These are phyloP conservation scores for Exophiala sp. DNA, from an alignment of 2,329 filamentous ascomycete genomes.

Conservation along the genomic window DNA sequence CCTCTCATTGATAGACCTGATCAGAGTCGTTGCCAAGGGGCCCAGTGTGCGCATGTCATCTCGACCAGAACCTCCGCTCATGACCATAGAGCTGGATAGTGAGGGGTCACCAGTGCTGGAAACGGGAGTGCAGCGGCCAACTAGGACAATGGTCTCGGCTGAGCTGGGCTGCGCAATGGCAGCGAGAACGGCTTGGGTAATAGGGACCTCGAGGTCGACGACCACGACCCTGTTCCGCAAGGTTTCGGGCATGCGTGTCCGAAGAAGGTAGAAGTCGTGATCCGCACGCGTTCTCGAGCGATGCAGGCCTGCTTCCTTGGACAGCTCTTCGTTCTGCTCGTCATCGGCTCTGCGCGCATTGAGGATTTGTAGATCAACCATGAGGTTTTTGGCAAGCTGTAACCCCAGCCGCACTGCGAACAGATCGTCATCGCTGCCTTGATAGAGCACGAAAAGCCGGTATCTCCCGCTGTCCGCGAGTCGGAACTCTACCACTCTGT, in stretches of 20 bases:
- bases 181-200: slow-evolving; percentile 34
- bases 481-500: slow-evolving; percentile 21
- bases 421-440: slow-evolving; percentile 76
- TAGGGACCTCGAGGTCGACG: slow-evolving; percentile 8
- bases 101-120: not conserved
- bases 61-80: slow-evolving; percentile 1
- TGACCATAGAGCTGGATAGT: slow-evolving; percentile 1
- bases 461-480: slow-evolving; percentile 47
- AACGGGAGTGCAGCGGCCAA: slow-evolving; percentile 10
- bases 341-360: not conserved
- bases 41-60: slow-evolving; percentile 33
- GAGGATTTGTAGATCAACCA: slow-evolving; percentile 45
- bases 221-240: slow-evolving; percentile 9
- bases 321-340: slow-evolving; percentile 2
- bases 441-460: slow-evolving; percentile 74
- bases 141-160: slow-evolving; percentile 14
- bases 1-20: slow-evolving; percentile 48
- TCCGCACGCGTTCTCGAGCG: not conserved
- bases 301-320: slow-evolving; percentile 2
- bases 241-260: slow-evolving; percentile 1
- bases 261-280: slow-evolving; percentile 17
- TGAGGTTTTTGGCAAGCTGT: slow-evolving; percentile 72
- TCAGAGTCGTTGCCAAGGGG: slow-evolving; percentile 58
- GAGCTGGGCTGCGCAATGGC: slow-evolving; percentile 29
- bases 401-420: slow-evolving; percentile 73